Percentiles rank a stretch among this genome's conserved stretches.
These are phyloP conservation scores for Aspergillus pseudoviridinutans DNA, from an alignment of 2,329 filamentous ascomycete species.

Conservation along the genomic window DNA sequence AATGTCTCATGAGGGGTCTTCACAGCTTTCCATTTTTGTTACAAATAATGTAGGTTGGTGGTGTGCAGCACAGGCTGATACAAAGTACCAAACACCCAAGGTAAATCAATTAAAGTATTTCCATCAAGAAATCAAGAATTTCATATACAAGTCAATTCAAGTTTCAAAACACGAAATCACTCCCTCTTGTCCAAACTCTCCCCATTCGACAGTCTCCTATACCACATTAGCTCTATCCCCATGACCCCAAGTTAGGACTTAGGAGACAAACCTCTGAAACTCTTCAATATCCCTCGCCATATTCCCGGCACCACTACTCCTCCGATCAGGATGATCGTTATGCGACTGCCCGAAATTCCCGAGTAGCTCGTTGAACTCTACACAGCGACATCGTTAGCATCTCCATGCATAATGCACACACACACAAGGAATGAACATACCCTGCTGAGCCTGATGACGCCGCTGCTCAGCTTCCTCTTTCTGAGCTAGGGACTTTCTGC, in stretches of 20 bases:
- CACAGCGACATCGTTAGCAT: background rate
- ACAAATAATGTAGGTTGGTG: too few species aligned
- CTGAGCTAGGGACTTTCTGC: constrained; percentile 1
- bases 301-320: constrained; percentile 13
- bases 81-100: too few species aligned
- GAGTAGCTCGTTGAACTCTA: constrained; percentile 61
- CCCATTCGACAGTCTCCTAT: background rate
- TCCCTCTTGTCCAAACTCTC: background rate
- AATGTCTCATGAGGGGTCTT: too few species aligned
- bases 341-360: constrained; percentile 10
- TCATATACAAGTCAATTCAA: too few species aligned
- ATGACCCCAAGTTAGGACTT: too few species aligned
- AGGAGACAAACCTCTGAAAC: background rate
- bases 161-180: background rate
- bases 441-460: constrained; percentile 3
- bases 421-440: constrained; percentile 1
- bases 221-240: background rate
- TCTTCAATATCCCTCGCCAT: constrained; percentile 42
- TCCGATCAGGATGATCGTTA: constrained; percentile 14
- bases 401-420: too few species aligned
- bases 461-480: background rate
- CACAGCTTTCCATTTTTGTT: too few species aligned
- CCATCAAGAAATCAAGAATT: too few species aligned
- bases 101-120: too few species aligned
- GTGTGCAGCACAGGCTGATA: too few species aligned